These are phyloP conservation scores for Neurospora sp. DNA, from an alignment of 495 filamentous ascomycete genomes.

Conservation along the genomic window DNA sequence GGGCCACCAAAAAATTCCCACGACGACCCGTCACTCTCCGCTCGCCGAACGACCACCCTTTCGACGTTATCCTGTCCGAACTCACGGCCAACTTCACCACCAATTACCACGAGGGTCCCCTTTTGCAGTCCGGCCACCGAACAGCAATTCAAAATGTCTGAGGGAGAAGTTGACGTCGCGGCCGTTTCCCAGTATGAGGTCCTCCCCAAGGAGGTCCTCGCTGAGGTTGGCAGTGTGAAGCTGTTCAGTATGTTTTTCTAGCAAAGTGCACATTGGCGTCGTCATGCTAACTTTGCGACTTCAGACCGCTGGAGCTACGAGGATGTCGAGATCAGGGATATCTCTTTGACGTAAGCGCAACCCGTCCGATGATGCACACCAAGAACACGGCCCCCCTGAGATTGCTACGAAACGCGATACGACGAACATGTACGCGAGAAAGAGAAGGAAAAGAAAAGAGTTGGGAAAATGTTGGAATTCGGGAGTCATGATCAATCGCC, in stretches of 20 bases:
- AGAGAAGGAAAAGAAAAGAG: neutral
- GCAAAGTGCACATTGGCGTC: constrained; percentile 21
- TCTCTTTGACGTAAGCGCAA: constrained; percentile 90
- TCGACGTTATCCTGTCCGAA: neutral
- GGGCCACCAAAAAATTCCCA: constrained; percentile 30
- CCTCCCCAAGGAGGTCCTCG: constrained; percentile 88
- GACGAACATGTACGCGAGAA: neutral
- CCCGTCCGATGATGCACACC: neutral
- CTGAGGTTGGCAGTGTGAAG: constrained; percentile 88
- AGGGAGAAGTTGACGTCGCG: constrained; percentile 92
- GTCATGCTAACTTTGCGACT: constrained; percentile 20
- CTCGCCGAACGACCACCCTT: neutral
- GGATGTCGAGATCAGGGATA: constrained; percentile 98
- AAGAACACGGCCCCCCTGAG: neutral
- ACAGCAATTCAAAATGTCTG: constrained; percentile 68
- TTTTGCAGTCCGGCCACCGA: neutral
- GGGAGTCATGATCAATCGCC: neutral
- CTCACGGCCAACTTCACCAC: constrained; percentile 1
- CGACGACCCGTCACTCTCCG: neutral
- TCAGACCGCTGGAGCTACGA: constrained; percentile 66
- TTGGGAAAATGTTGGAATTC: neutral
- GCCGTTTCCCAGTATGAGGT: constrained; percentile 59
- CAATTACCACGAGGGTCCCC: neutral
- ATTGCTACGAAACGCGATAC: neutral
- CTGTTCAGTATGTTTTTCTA: constrained; percentile 61